Percentiles rank a stretch among this genome's conserved stretches.
phyloP scores from a whole-genome alignment of 148 eudicot genomes.

The Polygonum maritimum region DNA sequence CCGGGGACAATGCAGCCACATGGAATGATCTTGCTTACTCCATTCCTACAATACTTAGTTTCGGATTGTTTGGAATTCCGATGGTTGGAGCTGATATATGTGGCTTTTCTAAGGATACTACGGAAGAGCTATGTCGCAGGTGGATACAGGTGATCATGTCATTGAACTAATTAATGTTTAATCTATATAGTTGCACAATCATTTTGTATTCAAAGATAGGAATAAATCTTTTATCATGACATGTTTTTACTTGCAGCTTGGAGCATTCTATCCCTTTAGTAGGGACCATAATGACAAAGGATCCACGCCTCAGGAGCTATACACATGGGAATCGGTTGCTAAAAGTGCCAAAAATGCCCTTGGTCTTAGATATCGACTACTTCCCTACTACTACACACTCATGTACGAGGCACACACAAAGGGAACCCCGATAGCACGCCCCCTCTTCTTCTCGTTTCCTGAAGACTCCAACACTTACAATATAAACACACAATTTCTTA shows the following conservation, averaged over 20 bases:
- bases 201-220: not conserved
- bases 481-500: constrained; percentile 38
- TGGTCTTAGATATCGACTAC: constrained; percentile 41
- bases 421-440: constrained; percentile 46
- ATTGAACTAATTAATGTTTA: not conserved
- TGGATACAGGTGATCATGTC: constrained; percentile 26
- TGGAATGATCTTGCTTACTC: constrained; percentile 39
- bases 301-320: constrained; percentile 34
- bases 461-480: constrained; percentile 28
- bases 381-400: constrained; percentile 45
- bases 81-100: constrained; percentile 59
- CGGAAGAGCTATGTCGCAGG: constrained; percentile 52
- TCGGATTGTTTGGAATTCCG: constrained; percentile 44
- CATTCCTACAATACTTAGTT: constrained; percentile 33
- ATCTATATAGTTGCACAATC: not conserved
- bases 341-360: constrained; percentile 35
- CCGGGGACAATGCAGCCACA: constrained; percentile 46
- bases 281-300: constrained; percentile 33
- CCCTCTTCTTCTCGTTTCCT: constrained; percentile 50
- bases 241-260: constrained; percentile 23
- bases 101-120: constrained; percentile 30
- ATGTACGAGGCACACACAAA: constrained; percentile 42
- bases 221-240: not conserved
- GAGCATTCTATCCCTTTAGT: constrained; percentile 54
- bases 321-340: constrained; percentile 44